Percentiles rank a stretch among this genome's conserved stretches.
phyloP scores from a whole-genome alignment of 768 basidiomycete species.

The Pulveroboletus sp. region DNA sequence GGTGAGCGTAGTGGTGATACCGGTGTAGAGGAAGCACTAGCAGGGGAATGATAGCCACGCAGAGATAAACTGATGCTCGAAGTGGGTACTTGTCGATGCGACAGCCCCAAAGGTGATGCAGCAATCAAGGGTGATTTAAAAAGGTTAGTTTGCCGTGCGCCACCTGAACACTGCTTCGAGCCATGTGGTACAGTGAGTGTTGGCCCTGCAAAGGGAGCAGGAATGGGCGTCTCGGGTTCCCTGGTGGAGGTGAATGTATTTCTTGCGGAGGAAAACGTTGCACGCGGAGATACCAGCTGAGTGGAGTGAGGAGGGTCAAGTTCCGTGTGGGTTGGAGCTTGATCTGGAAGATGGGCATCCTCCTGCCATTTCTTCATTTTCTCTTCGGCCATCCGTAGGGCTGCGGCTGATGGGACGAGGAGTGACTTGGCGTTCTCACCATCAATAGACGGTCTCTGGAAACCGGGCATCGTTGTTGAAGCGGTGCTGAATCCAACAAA shows the following conservation, averaged over 20 bases:
- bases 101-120: constrained; percentile 4
- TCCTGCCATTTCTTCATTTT: constrained; percentile 48
- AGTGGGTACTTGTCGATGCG: constrained; percentile 22
- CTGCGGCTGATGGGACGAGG: constrained; percentile 49
- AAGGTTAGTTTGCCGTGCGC: constrained; percentile 28
- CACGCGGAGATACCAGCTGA: constrained; percentile 16
- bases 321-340: constrained; percentile 20
- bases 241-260: constrained; percentile 30
- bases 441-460: constrained; percentile 15
- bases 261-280: constrained; percentile 35
- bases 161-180: constrained; percentile 5
- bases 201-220: constrained; percentile 19
- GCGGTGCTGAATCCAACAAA: constrained; percentile 38
- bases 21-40: constrained; percentile 8
- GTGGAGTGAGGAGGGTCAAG: constrained; percentile 1
- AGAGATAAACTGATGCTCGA: constrained; percentile 26
- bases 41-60: constrained; percentile 1
- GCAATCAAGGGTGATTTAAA: constrained; percentile 46
- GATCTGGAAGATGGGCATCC: constrained; percentile 23
- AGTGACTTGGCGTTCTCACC: constrained; percentile 23
- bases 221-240: constrained; percentile 38
- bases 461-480: constrained; percentile 3
- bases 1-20: constrained; percentile 36
- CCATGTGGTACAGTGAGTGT: constrained; percentile 12
- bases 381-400: constrained; percentile 51